Base-by-base conservation (phyloP, 106 monocot species). In the Acorus gramineus region DNA sequence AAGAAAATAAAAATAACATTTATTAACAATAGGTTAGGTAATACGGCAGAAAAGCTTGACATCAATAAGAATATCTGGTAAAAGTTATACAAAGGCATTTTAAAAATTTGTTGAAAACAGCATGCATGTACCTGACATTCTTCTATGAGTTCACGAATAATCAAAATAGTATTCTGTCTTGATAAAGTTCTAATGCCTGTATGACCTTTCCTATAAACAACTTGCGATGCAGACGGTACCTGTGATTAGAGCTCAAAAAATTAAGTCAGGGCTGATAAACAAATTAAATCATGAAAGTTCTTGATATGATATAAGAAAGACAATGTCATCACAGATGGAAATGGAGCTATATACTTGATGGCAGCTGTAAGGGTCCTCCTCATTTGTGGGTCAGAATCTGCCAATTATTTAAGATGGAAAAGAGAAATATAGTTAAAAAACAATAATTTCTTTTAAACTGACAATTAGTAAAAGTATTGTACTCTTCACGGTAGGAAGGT, bases 171-270 rank as follows among this genome's bases (percentile, higher is more conserved):
- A 96, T 77, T 44, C 83, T 90, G 9, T 96, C 85, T 58, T 96
- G 96, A 68, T 96, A 96, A 42, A 88, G 56, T 68, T 96, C 91
- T 53, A 96, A 76, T 49, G 85, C 80, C 46, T 85, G 85, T 14
- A 87, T 83, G 54, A 85, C 71, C 69, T 96, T 96, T 49, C 81
- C 80, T 4, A 96, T 50, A 53, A 90, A 83, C 76, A 85, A 59
- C 72, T 96, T 96, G 52, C 83, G 49, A 55, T 96, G 82, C 69
- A 87, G 59, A 14, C 95, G 75, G 62, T 87, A 96, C 61, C 96
- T 95, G 80, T 58, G 57, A 28, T 50, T 28, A 11, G 3, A 55
- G 11, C 45, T 53, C 4, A 14, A 14, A 6, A 43, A 14, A 47
- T 42, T 14, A 28, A 42, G 50, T 5, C 46, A 49, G 44, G 3